phyloP scores from a whole-genome alignment of 2,329 filamentous ascomycete species.

The Trichothecium sympodiale region DNA sequence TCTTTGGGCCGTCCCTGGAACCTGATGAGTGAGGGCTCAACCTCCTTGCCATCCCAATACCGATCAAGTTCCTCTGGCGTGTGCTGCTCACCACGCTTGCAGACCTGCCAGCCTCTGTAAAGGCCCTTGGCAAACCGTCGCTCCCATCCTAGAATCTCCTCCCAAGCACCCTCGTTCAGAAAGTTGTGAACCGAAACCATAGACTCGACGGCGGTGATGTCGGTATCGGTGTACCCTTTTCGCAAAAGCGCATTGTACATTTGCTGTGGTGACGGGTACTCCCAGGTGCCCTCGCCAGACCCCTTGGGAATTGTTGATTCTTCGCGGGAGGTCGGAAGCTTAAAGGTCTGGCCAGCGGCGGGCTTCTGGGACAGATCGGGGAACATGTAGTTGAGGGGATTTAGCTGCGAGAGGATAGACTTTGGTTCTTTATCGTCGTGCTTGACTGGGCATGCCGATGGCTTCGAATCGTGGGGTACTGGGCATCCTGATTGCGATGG shows the following conservation, averaged over 20 bases:
- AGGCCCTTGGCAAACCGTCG: constrained; percentile 69
- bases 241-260: constrained; percentile 98
- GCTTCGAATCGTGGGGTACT: constrained; percentile 15
- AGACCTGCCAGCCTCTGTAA: constrained; percentile 59
- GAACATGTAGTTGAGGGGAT: constrained; percentile 92
- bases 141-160: constrained; percentile 92
- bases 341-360: constrained; percentile 59
- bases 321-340: constrained; percentile 72
- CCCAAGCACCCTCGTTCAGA: constrained; percentile 93
- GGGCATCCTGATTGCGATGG: constrained; percentile 15
- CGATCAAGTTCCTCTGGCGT: constrained; percentile 30
- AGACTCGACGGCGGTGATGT: constrained; percentile 81
- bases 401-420: constrained; percentile 44
- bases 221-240: constrained; percentile 92
- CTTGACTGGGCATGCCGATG: constrained; percentile 14
- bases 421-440: constrained; percentile 21
- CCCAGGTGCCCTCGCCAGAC: constrained; percentile 72
- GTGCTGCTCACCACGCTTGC: constrained; percentile 62
- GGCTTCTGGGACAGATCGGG: constrained; percentile 69
- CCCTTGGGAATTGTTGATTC: constrained; percentile 84
- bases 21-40: constrained; percentile 63
- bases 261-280: constrained; percentile 95
- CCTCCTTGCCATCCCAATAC: constrained; percentile 40
- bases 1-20: constrained; percentile 88
- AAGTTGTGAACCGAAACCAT: constrained; percentile 99